Base-by-base conservation (phyloP, 192 early-diverging fungal genomes). In the Coemansia sp. region DNA sequence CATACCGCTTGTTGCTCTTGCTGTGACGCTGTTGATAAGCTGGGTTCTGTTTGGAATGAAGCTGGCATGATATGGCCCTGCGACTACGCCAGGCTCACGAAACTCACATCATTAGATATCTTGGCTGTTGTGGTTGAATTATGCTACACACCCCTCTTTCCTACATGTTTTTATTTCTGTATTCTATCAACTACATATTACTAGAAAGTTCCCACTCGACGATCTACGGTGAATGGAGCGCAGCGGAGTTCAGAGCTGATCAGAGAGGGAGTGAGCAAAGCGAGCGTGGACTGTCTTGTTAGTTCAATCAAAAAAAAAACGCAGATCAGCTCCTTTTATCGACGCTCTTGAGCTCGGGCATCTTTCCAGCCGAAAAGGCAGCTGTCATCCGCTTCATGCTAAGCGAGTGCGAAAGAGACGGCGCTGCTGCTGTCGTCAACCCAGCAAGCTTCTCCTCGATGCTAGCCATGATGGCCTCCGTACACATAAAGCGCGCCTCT, bases 11-110 rank as follows among this genome's bases (percentile, higher is more conserved):
- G 49, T 49, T 14, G 48, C 72, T 15, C 65, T 76, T 32, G 66
- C 65, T 7, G 19, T 29, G 17, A 14, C 74, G 63, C 63, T 84
- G 22, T 63, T 70, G 34, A 61, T 60, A 25, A 84, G 83, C 59
- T 77, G 75, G 75, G 62, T 71, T 5, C 56, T 84, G 43, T 84
- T 84, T 70, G 78, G 72, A 23, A 56, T 65, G 50, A 82, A 82
- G 67, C 62, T 82, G 41, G 74, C 67, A n/a, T 79, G 45, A 59
- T 3, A 59, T 2, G 22, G 3, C 7, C 5, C 25, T 25, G 14
- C 52, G 6, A 53, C 11, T 53, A 45, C 13, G 3, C 4, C 13
- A 17, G 13, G 3, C 2, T 9, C 17, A 46, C 43, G 0, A 46
- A n/a, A n/a, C n/a, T n/a, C n/a, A n/a, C n/a, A n/a, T n/a, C n/a